Evolutionary conservation across 2,329 filamentous ascomycete species (phyloP).

Genomic region (Curvularia sp.): DNA sequence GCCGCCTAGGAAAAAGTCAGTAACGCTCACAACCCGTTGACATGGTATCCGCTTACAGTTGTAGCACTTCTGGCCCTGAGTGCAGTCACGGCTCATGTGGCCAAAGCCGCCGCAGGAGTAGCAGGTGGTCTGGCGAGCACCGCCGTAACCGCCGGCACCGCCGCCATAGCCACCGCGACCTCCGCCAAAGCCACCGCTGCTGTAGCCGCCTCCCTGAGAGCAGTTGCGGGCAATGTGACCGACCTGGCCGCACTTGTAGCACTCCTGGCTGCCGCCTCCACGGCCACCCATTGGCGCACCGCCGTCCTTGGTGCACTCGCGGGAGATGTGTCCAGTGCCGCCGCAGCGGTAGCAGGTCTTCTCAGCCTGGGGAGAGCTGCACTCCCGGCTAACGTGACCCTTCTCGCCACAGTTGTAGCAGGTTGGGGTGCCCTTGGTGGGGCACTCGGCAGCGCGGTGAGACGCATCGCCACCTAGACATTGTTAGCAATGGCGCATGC

Average conservation of each 20-base stretch:
- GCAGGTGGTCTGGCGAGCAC: slow-evolving; percentile 70
- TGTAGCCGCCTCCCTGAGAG: slow-evolving; percentile 65
- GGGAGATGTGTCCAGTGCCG: slow-evolving; percentile 86
- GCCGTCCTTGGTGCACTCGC: slow-evolving; percentile 72
- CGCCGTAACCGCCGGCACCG: slow-evolving; percentile 54
- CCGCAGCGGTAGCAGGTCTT: slow-evolving; percentile 78
- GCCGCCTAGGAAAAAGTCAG: slow-evolving; percentile 59
- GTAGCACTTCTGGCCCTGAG: slow-evolving; percentile 99
- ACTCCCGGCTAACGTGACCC: slow-evolving; percentile 75
- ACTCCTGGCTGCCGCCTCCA: slow-evolving; percentile 65
- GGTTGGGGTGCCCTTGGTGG: slow-evolving; percentile 58
- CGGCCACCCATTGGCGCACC: slow-evolving; percentile 56
- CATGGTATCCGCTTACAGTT: slow-evolving; percentile 70
- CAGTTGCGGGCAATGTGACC: slow-evolving; percentile 97
- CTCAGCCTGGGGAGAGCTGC: slow-evolving; percentile 87
- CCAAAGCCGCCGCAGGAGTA: slow-evolving; percentile 97
- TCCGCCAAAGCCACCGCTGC: slow-evolving; percentile 57
- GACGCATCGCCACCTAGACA: slow-evolving; percentile 56
- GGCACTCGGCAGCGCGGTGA: slow-evolving; percentile 61
- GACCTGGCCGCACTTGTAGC: slow-evolving; percentile 98
- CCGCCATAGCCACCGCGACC: slow-evolving; percentile 53
- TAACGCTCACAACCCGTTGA: slow-evolving; percentile 8
- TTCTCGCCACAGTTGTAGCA: slow-evolving; percentile 60
- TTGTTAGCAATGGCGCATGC: slow-evolving; percentile 20
- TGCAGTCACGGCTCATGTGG: slow-evolving; percentile 98